These are phyloP conservation scores for Pinguiococcus pyrenoidosus DNA, from an alignment of 108 stramenopile species.

Conservation along the genomic window DNA sequence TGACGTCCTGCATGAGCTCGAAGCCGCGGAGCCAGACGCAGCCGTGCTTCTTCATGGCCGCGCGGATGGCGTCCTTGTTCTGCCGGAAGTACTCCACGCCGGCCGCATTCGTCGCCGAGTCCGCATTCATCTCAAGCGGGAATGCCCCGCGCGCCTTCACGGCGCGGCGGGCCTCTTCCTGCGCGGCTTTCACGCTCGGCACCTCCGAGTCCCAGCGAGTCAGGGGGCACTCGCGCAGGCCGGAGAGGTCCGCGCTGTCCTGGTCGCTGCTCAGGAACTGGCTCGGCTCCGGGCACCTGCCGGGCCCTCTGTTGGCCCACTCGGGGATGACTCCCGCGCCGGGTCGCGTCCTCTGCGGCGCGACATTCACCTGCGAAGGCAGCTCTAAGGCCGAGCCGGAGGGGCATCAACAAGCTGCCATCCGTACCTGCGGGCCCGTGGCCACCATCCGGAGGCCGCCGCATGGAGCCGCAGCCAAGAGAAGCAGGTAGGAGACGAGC, in stretches of 20 bases:
- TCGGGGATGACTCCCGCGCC: constrained; percentile 54
- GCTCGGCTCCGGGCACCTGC: constrained; percentile 41
- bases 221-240: constrained; percentile 75
- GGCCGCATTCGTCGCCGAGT: background rate
- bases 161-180: background rate
- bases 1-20: constrained; percentile 56
- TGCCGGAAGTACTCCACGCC: background rate
- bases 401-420: no score
- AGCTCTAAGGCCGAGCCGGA: no score
- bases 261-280: constrained; percentile 58
- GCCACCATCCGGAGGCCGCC: no score
- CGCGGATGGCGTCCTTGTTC: background rate
- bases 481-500: no score
- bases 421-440: no score
- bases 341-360: constrained; percentile 52
- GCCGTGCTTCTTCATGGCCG: background rate
- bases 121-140: no score
- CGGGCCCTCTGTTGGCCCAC: constrained; percentile 59
- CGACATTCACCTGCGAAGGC: no score
- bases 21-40: constrained; percentile 63
- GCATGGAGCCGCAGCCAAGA: no score
- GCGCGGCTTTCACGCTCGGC: background rate
- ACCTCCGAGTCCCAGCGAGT: constrained; percentile 61
- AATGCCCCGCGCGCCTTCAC: no score
- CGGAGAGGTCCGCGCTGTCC: constrained; percentile 47